Percentiles rank a stretch among this genome's conserved stretches.
Evolutionary conservation across 805 yeast genomes (phyloP).

Genomic region (Scheffersomyces stipitis): DNA sequence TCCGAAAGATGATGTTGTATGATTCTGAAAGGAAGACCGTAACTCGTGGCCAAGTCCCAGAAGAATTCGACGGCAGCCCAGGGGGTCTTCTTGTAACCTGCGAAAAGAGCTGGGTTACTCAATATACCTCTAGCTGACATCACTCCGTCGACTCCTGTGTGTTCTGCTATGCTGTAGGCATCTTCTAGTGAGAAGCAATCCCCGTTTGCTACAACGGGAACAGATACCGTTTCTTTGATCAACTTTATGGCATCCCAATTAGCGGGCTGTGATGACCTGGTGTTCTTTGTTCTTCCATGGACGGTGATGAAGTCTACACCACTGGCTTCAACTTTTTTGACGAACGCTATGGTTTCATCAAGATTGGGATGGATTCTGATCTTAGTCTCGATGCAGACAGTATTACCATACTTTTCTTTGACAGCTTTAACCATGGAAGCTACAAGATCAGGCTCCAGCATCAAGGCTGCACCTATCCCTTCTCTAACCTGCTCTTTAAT

Average conservation of each 20-base stretch:
- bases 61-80: slow-evolving; percentile 89
- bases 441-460: slow-evolving; percentile 78
- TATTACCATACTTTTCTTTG: slow-evolving; percentile 68
- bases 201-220: slow-evolving; percentile 97
- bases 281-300: slow-evolving; percentile 86
- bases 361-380: slow-evolving; percentile 83
- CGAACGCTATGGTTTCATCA: slow-evolving; percentile 70
- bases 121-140: slow-evolving; percentile 94
- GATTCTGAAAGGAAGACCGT: slow-evolving; percentile 82
- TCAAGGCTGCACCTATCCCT: slow-evolving; percentile 96
- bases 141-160: slow-evolving; percentile 84
- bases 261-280: slow-evolving; percentile 82
- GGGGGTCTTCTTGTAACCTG: slow-evolving; percentile 72
- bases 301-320: slow-evolving; percentile 95
- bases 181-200: slow-evolving; percentile 76
- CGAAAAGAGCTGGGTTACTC: slow-evolving; percentile 83
- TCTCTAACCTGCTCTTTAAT: slow-evolving; percentile 91
- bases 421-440: slow-evolving; percentile 83
- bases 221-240: slow-evolving; percentile 52
- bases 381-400: slow-evolving; percentile 83
- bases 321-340: slow-evolving; percentile 69
- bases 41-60: slow-evolving; percentile 73
- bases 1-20: slow-evolving; percentile 86
- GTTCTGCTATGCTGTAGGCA: slow-evolving; percentile 56
- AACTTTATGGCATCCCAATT: slow-evolving; percentile 76